Evolutionary conservation across 2,329 filamentous ascomycete species (phyloP).

Genomic region (Stagonosporopsis chrysanthemi): DNA sequence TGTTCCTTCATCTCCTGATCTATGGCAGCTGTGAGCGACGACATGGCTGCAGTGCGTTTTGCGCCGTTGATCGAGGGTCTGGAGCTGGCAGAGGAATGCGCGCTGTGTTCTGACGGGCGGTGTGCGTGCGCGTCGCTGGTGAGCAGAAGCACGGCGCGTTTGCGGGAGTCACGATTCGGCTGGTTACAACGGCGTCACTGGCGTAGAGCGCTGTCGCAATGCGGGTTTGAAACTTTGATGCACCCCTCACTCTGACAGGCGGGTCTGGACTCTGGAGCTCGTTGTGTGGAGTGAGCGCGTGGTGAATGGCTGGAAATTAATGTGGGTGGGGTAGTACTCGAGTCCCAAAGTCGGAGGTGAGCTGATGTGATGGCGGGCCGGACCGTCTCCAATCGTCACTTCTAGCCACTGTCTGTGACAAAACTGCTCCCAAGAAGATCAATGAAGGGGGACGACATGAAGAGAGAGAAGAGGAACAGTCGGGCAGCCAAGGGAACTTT

Average conservation of each 20-base stretch:
- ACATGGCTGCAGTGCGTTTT: conserved; percentile 56
- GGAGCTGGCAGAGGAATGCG: conserved; percentile 4
- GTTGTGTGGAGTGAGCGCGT: conserved; percentile 28
- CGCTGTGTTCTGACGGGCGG: conserved; percentile 9
- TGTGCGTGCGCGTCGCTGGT: conserved; percentile 15
- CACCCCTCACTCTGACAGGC: conserved; percentile 12
- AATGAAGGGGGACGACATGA: conserved; percentile 47
- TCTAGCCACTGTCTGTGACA: conserved; percentile 50
- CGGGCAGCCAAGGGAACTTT: conserved; percentile 26
- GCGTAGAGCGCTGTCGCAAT: conserved; percentile 14
- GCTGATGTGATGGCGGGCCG: conserved; percentile 35
- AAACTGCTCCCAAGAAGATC: conserved; percentile 44
- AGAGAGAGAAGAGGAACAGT: conserved; percentile 31
- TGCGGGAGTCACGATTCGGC: conserved; percentile 28
- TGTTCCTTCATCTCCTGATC: conserved; percentile 78
- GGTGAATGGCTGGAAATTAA: conserved; percentile 26
- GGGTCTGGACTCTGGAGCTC: conserved; percentile 22
- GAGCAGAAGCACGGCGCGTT: conserved; percentile 24
- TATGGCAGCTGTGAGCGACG: conserved; percentile 75
- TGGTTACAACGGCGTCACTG: conserved; percentile 31
- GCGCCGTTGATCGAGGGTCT: background rate
- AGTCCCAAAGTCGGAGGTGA: conserved; percentile 25
- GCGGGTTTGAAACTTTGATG: conserved; percentile 18
- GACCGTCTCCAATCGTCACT: conserved; percentile 23
- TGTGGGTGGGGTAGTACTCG: conserved; percentile 34